Evolutionary conservation across 2,329 filamentous ascomycete species (phyloP).

Genomic region (Alternaria consortialis): DNA sequence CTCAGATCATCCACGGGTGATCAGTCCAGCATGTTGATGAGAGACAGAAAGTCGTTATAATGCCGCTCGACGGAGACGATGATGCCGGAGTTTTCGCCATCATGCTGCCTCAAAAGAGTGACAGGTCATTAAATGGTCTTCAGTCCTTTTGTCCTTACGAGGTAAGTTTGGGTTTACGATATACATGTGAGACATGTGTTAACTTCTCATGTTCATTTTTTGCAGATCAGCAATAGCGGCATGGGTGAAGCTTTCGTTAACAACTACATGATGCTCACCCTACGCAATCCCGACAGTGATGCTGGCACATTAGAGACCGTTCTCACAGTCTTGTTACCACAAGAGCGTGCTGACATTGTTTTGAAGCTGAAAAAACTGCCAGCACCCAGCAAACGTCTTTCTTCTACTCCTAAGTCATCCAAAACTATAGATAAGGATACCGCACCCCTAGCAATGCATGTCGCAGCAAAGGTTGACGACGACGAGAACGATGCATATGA

Average conservation of each 20-base stretch:
- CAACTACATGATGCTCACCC: slow-evolving; percentile 22
- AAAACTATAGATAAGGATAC: background rate
- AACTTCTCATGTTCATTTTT: background rate
- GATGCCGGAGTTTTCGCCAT: slow-evolving; percentile 30
- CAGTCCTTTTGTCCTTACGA: slow-evolving; percentile 28
- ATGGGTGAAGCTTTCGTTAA: slow-evolving; percentile 19
- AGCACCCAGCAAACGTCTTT: background rate
- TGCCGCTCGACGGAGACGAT: slow-evolving; percentile 28
- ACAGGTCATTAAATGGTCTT: slow-evolving; percentile 23
- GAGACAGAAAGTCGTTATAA: slow-evolving; percentile 26
- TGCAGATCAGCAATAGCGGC: background rate
- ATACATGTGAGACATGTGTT: background rate
- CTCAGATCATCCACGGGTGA: background rate
- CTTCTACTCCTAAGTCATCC: background rate
- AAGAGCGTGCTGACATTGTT: background rate
- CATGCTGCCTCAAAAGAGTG: slow-evolving; percentile 22
- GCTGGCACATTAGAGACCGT: slow-evolving; percentile 7
- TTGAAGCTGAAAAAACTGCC: background rate
- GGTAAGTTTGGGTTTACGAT: background rate
- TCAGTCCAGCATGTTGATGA: background rate
- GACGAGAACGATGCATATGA: background rate
- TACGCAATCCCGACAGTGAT: slow-evolving; percentile 18
- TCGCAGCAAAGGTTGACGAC: background rate
- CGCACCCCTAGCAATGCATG: background rate
- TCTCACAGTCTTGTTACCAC: slow-evolving; percentile 4